Evolutionary conservation across 2,329 filamentous ascomycete genomes (phyloP), one percentile per base, ranked within the genome.

Genomic region (Xylaria arbuscula): DNA sequence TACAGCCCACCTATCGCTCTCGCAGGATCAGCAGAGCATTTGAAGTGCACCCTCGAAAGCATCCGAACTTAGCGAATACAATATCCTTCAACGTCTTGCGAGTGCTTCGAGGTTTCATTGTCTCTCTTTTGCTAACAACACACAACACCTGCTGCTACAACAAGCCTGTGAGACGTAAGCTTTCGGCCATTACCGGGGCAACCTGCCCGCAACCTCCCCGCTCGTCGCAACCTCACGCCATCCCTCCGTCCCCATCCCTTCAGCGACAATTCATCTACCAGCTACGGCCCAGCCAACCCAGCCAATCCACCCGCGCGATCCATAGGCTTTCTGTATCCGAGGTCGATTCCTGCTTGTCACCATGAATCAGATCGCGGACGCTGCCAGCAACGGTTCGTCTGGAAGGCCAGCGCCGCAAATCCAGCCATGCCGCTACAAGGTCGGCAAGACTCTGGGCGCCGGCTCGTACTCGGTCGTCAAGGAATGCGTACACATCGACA

Each of bases 391-490:
- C 62, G 76, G 73, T 71, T 74, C 76, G 42, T 75, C 74, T 28
- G 74, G 68, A 55, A 74, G 73, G 65, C 76, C 77, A 62, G 78
- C 76, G 60, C 87, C 90, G 2, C 90, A 94, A 80, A 89, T 98
- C 71, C 94, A 98, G 82, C 94, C 96, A 76, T 99, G 95, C 81
- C 90, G 94, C 74, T 99, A 99, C 87, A 99, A 98, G 85, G 97
- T 97, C 7, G 96, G 96, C 72, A 99, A 99, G 87, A 98, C 96
- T 28, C 85, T 99, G 64, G 96, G 96, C 71, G 94, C 96, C 40
- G 96, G 96, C 72, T 98, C 94, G 66, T 99, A 99, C 83, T 98
- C 94, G 45, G 96, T 98, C 58, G 96, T 99, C 71, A 98, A 98
- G 81, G 96, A 99, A 83, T 99, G 96, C 79, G 94, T 98, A 34